These are phyloP conservation scores for Colletotrichum abscissum DNA, from an alignment of 2,329 filamentous ascomycete species.

Conservation along the genomic window DNA sequence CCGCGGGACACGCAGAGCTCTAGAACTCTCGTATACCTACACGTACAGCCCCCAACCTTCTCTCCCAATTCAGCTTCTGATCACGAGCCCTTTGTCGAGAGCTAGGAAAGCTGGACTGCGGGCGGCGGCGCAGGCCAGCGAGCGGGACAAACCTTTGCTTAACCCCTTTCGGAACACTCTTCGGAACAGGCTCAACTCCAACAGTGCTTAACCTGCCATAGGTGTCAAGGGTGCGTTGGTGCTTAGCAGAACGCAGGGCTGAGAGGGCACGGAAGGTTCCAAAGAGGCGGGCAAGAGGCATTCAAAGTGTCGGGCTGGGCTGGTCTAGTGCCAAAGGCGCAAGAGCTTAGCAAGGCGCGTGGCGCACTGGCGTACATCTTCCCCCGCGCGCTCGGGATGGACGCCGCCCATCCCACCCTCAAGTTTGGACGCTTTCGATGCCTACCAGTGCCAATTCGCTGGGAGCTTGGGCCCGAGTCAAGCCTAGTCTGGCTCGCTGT, in stretches of 20 bases:
- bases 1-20: not conserved
- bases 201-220: not conserved
- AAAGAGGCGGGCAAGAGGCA: too few relatives aligned
- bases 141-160: not conserved
- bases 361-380: not conserved
- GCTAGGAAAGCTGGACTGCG: not conserved
- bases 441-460: too few relatives aligned
- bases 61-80: not conserved
- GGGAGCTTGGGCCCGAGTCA: not conserved
- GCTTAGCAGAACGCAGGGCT: constrained; percentile 2
- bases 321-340: constrained; percentile 1
- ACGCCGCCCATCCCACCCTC: not conserved
- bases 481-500: not conserved
- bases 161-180: not conserved
- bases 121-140: not conserved
- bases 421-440: too few relatives aligned
- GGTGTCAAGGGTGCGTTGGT: not conserved
- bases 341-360: not conserved
- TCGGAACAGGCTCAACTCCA: not conserved
- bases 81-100: not conserved
- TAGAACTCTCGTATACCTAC: not conserved
- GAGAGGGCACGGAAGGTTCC: not conserved
- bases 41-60: not conserved
- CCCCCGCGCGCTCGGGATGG: not conserved
- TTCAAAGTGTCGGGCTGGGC: constrained; percentile 2